Evolutionary conservation across 2,329 filamentous ascomycete species (phyloP).

Genomic region (Fusarium sp.): DNA sequence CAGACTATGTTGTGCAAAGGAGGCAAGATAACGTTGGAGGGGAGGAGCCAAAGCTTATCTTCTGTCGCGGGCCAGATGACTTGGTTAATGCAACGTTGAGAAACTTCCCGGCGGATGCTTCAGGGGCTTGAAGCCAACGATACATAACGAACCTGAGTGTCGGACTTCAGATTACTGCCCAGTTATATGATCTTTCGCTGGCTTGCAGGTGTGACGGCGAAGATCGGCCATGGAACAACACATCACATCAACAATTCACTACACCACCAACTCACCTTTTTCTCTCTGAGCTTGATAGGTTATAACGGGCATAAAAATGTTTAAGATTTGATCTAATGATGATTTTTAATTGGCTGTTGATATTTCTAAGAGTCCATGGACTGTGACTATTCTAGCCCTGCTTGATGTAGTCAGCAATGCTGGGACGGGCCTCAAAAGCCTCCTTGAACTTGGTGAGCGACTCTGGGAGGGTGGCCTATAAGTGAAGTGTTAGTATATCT

Average conservation of each 20-base stretch:
- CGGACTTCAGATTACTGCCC: too few relatives aligned
- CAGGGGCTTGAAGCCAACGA: neutral
- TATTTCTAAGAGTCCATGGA: too few relatives aligned
- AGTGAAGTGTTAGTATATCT: neutral
- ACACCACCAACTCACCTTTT: too few relatives aligned
- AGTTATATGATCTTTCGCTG: too few relatives aligned
- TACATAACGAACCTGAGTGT: too few relatives aligned
- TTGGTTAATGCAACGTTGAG: constrained; percentile 16
- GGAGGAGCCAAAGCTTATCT: constrained; percentile 21
- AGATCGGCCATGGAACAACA: too few relatives aligned
- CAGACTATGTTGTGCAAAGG: neutral
- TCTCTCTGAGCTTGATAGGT: too few relatives aligned
- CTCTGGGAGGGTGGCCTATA: constrained; percentile 2
- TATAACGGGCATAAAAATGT: too few relatives aligned
- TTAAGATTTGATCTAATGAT: too few relatives aligned
- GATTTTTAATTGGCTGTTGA: too few relatives aligned
- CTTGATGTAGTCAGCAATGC: constrained; percentile 34
- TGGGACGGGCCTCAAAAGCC: constrained; percentile 11
- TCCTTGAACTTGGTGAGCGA: constrained; percentile 28
- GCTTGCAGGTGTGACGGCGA: too few relatives aligned
- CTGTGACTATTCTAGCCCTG: neutral
- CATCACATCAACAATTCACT: too few relatives aligned
- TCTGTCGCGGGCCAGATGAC: constrained; percentile 15
- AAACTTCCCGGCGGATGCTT: constrained; percentile 1
- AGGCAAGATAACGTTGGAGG: neutral